Evolutionary conservation across 495 filamentous ascomycete genomes (phyloP).

Genomic region (Penicillium odoratum): DNA sequence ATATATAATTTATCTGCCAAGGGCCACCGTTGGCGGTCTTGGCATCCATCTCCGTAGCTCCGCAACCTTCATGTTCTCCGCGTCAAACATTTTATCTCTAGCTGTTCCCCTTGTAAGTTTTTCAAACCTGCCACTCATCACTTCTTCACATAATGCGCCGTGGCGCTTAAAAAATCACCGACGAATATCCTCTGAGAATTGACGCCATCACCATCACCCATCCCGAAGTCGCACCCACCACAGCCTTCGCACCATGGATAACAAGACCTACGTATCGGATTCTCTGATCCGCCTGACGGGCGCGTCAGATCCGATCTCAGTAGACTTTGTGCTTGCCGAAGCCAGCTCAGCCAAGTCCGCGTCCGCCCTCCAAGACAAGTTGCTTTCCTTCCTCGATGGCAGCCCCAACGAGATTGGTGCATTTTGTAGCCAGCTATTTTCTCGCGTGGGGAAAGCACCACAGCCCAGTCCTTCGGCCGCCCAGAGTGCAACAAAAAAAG

Average conservation of each 20-base stretch:
- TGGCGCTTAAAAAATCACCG: not conserved
- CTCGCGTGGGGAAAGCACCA: constrained; percentile 40
- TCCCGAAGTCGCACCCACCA: not conserved
- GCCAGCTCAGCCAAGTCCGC: constrained; percentile 55
- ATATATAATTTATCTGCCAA: not conserved
- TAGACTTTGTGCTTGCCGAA: constrained; percentile 64
- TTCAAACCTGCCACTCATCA: not conserved
- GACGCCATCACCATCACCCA: not conserved
- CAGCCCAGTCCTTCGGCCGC: constrained; percentile 10
- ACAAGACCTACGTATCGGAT: constrained; percentile 48
- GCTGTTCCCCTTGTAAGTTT: not conserved
- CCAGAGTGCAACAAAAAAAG: constrained; percentile 14
- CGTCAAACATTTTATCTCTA: not conserved
- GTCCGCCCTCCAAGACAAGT: constrained; percentile 53
- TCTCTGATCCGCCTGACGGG: constrained; percentile 54
- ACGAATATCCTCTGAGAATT: not conserved
- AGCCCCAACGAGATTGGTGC: constrained; percentile 44
- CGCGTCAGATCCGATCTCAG: constrained; percentile 58
- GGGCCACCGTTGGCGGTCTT: constrained; percentile 21
- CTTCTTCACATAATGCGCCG: constrained; percentile 1
- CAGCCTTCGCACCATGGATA: constrained; percentile 34
- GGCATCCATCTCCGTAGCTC: constrained; percentile 17
- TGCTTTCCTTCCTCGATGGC: constrained; percentile 55
- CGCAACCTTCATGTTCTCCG: constrained; percentile 2
- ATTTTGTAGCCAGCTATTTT: constrained; percentile 57